Percentiles rank a stretch among this genome's conserved stretches.
phyloP scores from a whole-genome alignment of 306 rosid species.

The Castanea crenata region DNA sequence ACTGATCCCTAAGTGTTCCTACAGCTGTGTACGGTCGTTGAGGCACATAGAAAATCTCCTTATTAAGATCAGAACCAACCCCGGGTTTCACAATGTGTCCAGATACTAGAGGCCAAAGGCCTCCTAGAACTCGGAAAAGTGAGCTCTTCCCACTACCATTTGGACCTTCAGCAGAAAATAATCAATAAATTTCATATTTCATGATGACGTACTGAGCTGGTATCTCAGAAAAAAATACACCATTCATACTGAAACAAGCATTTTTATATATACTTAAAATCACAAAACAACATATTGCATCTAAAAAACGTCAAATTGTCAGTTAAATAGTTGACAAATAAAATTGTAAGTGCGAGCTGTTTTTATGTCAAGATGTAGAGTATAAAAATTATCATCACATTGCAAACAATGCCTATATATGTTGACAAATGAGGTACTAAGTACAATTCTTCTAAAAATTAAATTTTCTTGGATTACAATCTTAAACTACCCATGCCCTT shows the following conservation, averaged over 20 bases:
- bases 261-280: not conserved
- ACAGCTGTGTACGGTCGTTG: slow-evolving; percentile 99
- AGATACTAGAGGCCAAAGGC: slow-evolving; percentile 95
- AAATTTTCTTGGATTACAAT: not conserved
- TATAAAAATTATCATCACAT: not conserved
- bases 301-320: not conserved
- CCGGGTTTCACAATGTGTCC: slow-evolving; percentile 98
- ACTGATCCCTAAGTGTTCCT: slow-evolving; percentile 96
- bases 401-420: not conserved
- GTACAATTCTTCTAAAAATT: not conserved
- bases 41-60: slow-evolving; percentile 98
- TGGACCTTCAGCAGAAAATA: slow-evolving; percentile 72
- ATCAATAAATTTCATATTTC: slow-evolving; percentile 1
- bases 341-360: not conserved
- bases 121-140: slow-evolving; percentile 96
- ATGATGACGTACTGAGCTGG: not conserved
- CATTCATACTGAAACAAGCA: not conserved
- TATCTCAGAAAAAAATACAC: not conserved
- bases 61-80: slow-evolving; percentile 94
- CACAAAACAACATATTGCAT: not conserved
- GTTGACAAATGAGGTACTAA: not conserved
- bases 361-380: not conserved
- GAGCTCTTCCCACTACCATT: slow-evolving; percentile 99
- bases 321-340: not conserved
- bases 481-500: not conserved